phyloP scores from a whole-genome alignment of 768 basidiomycete species.

The Tricholoma bakamatsutake region DNA sequence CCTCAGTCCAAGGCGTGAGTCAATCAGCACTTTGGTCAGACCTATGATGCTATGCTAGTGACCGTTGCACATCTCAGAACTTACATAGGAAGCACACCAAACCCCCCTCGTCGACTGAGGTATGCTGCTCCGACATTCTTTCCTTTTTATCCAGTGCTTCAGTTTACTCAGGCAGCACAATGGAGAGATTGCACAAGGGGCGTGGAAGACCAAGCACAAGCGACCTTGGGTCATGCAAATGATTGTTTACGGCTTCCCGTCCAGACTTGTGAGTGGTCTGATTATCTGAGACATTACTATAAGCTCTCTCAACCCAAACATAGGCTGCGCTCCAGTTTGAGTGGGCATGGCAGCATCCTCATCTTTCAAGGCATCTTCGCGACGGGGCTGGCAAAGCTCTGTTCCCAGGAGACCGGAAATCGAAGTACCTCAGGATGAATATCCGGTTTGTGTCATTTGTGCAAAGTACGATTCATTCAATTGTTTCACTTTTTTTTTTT shows the following conservation, averaged over 20 bases:
- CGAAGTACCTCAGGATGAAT: constrained; percentile 34
- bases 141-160: neutral
- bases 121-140: constrained; percentile 17
- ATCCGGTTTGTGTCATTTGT: constrained; percentile 35
- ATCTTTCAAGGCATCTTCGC: constrained; percentile 60
- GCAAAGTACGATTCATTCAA: neutral
- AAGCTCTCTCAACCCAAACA: neutral
- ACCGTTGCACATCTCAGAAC: constrained; percentile 34
- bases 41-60: neutral
- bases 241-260: constrained; percentile 82
- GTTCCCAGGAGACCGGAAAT: constrained; percentile 26
- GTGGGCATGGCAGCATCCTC: constrained; percentile 84
- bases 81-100: constrained; percentile 73
- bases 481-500: constrained; percentile 6
- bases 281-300: neutral
- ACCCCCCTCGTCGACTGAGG: constrained; percentile 61
- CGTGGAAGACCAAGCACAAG: constrained; percentile 53
- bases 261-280: constrained; percentile 38
- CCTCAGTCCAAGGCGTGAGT: constrained; percentile 40
- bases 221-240: constrained; percentile 82
- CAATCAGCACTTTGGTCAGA: neutral
- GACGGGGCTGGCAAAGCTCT: constrained; percentile 33
- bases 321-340: constrained; percentile 75
- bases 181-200: constrained; percentile 68
- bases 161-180: constrained; percentile 62